A percentile compares a stretch with the other conserved stretches of the same genome.
phyloP scores from a whole-genome alignment of 345 rosid species.

The Gossypium raimondii region DNA sequence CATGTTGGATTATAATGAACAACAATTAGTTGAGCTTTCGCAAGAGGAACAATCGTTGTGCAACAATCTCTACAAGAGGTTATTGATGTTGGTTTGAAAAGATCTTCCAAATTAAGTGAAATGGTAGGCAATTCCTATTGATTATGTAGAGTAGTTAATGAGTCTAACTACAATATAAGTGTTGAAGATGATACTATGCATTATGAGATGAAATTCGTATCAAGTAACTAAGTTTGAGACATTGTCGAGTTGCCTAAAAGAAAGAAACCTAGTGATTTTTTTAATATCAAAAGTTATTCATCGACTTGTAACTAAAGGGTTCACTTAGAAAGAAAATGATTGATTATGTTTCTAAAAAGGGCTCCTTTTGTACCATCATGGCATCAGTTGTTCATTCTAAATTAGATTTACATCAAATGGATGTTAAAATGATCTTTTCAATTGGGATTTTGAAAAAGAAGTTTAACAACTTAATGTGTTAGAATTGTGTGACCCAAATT shows the following conservation, averaged over 20 bases:
- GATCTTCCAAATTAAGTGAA: not conserved
- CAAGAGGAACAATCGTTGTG: too few species aligned
- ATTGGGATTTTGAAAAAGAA: too few species aligned
- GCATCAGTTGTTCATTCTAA: too few species aligned
- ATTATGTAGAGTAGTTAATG: not conserved
- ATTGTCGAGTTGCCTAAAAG: not conserved
- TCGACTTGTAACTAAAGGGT: not conserved
- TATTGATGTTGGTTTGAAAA: not conserved
- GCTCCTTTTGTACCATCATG: not conserved
- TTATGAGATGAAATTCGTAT: not conserved
- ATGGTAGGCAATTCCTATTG: not conserved
- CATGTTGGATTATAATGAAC: too few species aligned
- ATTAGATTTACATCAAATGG: too few species aligned
- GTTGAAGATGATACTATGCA: not conserved
- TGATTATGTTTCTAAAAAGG: not conserved
- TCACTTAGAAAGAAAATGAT: not conserved
- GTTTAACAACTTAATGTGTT: too few species aligned
- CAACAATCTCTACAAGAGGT: not conserved
- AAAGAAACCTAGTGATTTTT: too few species aligned
- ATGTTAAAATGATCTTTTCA: too few species aligned
- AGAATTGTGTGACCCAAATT: too few species aligned
- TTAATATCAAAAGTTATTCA: not conserved
- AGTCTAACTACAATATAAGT: not conserved
- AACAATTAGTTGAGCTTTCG: too few species aligned
- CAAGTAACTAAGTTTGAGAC: not conserved